Evolutionary conservation across 2,329 filamentous ascomycete genomes (phyloP).

Genomic region (Nemania bipapillata): DNA sequence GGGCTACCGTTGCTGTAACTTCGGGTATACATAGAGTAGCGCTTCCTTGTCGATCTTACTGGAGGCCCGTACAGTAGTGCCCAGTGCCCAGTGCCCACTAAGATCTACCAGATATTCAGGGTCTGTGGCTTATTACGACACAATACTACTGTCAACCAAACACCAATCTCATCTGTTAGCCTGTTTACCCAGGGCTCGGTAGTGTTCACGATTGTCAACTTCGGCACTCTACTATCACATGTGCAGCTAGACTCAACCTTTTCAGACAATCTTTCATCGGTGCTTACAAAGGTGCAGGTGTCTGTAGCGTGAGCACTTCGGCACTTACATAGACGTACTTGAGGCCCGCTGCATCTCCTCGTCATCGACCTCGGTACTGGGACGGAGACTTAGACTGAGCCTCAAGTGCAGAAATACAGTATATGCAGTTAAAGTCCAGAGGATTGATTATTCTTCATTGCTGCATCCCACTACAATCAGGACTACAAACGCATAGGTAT

Average conservation of each 20-base stretch:
- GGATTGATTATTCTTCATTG: neutral
- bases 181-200: conserved; percentile 7
- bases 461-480: neutral
- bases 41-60: conserved; percentile 29
- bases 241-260: neutral
- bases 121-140: conserved; percentile 20
- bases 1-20: conserved; percentile 21
- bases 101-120: conserved; percentile 29
- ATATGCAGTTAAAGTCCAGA: neutral
- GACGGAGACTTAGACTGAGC: neutral
- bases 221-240: neutral
- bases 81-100: conserved; percentile 28
- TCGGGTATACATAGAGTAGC: conserved; percentile 21
- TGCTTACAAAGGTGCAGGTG: too few relatives aligned
- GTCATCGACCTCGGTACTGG: neutral
- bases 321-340: neutral
- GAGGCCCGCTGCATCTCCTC: neutral
- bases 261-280: neutral
- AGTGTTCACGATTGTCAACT: neutral
- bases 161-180: neutral
- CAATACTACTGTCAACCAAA: conserved; percentile 14
- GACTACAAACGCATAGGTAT: neutral
- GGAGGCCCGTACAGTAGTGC: conserved; percentile 25
- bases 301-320: neutral
- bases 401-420: neutral